These are phyloP conservation scores for Stylosanthes scabra DNA, from an alignment of 331 rosid genomes.

Conservation along the genomic window DNA sequence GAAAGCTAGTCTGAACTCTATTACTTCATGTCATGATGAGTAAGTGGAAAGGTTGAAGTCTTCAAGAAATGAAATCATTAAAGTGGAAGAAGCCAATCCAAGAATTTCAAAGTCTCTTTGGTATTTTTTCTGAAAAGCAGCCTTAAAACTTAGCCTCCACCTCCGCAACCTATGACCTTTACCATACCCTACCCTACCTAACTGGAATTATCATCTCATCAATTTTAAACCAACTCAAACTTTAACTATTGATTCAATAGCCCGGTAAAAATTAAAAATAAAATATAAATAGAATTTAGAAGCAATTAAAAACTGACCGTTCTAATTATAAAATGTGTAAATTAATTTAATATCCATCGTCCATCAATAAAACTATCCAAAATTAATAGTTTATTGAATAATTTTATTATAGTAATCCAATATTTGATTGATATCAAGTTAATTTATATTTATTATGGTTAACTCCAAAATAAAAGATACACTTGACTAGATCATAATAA, in stretches of 20 bases:
- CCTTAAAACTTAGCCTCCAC: constrained; percentile 47
- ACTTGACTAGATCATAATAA: too few relatives aligned
- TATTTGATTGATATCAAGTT: too few relatives aligned
- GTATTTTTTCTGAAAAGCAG: constrained; percentile 44
- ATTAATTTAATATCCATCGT: too few relatives aligned
- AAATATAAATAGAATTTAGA: too few relatives aligned
- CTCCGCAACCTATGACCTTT: constrained; percentile 36
- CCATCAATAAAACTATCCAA: too few relatives aligned
- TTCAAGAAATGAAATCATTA: constrained; percentile 56
- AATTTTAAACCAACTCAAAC: constrained; percentile 31
- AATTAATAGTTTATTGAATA: too few relatives aligned
- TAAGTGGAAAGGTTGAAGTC: constrained; percentile 39
- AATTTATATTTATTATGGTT: too few relatives aligned
- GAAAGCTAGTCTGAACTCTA: constrained; percentile 11
- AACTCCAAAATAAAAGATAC: too few relatives aligned
- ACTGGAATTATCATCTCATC: constrained; percentile 29
- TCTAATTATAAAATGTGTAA: too few relatives aligned
- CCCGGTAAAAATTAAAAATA: too few relatives aligned
- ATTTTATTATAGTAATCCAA: too few relatives aligned
- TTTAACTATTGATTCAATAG: neutral
- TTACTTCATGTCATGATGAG: neutral
- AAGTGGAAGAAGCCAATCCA: constrained; percentile 35
- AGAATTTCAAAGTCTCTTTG: constrained; percentile 36
- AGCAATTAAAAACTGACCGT: too few relatives aligned
- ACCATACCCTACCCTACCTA: constrained; percentile 42